Evolutionary conservation across 768 basidiomycete genomes (phyloP).

Genomic region (Chalciporus piperatus): DNA sequence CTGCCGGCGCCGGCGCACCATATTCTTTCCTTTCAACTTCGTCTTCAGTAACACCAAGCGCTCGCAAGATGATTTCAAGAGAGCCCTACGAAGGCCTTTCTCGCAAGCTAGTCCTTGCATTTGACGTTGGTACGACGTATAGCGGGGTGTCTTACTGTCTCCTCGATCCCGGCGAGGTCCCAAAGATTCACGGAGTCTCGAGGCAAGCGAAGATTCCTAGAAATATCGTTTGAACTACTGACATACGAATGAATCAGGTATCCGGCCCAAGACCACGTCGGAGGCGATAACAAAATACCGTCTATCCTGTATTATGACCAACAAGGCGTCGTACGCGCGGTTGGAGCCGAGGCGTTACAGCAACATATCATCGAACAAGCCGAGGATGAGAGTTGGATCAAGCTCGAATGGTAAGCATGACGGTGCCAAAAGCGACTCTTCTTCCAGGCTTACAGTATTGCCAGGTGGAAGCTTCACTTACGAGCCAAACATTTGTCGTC

Average conservation of each 20-base stretch:
- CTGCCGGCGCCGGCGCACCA: background rate
- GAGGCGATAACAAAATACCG: slow-evolving; percentile 48
- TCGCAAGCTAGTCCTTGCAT: slow-evolving; percentile 43
- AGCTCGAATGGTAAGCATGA: slow-evolving; percentile 37
- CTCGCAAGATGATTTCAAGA: slow-evolving; percentile 23
- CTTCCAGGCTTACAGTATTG: background rate
- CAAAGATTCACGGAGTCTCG: slow-evolving; percentile 26
- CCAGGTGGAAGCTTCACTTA: slow-evolving; percentile 38
- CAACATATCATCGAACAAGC: slow-evolving; percentile 36
- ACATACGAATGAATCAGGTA: slow-evolving; percentile 30
- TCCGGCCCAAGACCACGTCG: slow-evolving; percentile 45
- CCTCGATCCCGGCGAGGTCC: slow-evolving; percentile 34
- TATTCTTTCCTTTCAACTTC: background rate
- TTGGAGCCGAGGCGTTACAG: slow-evolving; percentile 42
- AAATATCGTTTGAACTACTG: background rate
- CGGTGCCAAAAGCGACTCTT: background rate
- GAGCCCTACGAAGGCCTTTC: slow-evolving; percentile 35
- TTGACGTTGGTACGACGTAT: slow-evolving; percentile 45
- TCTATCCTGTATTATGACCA: slow-evolving; percentile 47
- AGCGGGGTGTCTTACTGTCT: slow-evolving; percentile 39
- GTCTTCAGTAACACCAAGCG: background rate
- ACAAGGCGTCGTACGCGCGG: slow-evolving; percentile 37
- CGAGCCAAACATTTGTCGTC: slow-evolving; percentile 24
- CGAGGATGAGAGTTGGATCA: slow-evolving; percentile 36
- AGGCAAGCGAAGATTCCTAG: slow-evolving; percentile 16